Percentiles rank a stretch among this genome's conserved stretches.
phyloP scores from a whole-genome alignment of 1,139 yeast genomes.

The Nadsonia commutata region DNA sequence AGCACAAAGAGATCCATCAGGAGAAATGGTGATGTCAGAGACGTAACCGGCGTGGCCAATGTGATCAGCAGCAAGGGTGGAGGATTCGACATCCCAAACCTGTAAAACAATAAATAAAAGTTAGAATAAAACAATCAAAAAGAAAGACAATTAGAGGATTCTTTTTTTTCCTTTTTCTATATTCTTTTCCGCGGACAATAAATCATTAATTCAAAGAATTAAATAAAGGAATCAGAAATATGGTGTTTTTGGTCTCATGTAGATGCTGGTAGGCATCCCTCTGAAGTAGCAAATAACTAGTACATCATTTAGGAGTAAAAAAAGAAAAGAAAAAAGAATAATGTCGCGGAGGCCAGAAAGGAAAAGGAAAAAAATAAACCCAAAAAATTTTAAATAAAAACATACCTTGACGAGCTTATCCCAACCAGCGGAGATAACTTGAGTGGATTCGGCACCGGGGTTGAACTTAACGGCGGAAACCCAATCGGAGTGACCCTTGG shows the following conservation, averaged over 20 bases:
- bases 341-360: slow-evolving; percentile 10
- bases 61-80: slow-evolving; percentile 87
- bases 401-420: slow-evolving; percentile 98
- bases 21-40: slow-evolving; percentile 93
- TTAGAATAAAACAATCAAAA: slow-evolving; percentile 1
- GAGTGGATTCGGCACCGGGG: slow-evolving; percentile 49
- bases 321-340: slow-evolving; percentile 5
- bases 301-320: slow-evolving; percentile 17
- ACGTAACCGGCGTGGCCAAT: slow-evolving; percentile 99
- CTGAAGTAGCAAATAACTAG: slow-evolving; percentile 98
- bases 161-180: too few relatives aligned
- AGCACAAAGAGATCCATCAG: slow-evolving; percentile 99
- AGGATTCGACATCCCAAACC: slow-evolving; percentile 92
- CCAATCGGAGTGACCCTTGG: slow-evolving; percentile 94
- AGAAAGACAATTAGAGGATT: neutral
- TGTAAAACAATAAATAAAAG: slow-evolving; percentile 24
- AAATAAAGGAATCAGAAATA: slow-evolving; percentile 67
- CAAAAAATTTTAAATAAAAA: slow-evolving; percentile 20
- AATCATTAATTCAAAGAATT: slow-evolving; percentile 3
- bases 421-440: slow-evolving; percentile 97
- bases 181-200: neutral
- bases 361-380: slow-evolving; percentile 4
- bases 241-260: slow-evolving; percentile 95
- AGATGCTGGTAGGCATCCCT: slow-evolving; percentile 39
- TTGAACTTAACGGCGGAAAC: slow-evolving; percentile 95